Evolutionary conservation across 331 rosid species (phyloP).

Genomic region (Quercus tomentella): DNA sequence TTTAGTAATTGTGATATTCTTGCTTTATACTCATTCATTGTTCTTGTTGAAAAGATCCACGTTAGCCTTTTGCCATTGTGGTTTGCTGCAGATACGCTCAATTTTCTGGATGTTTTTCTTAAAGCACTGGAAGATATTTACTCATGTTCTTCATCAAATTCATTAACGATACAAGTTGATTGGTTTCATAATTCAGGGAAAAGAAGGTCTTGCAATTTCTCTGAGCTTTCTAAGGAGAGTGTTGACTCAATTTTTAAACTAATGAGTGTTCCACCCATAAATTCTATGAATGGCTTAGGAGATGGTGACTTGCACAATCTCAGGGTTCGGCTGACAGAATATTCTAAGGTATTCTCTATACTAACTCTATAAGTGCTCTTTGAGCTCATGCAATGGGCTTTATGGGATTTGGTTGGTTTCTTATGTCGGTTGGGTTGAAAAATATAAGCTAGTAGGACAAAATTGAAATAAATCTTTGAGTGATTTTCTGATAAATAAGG

Average conservation of each 20-base stretch:
- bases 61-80: slow-evolving; percentile 70
- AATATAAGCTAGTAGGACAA: neutral
- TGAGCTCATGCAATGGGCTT: neutral
- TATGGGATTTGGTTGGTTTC: slow-evolving; percentile 8
- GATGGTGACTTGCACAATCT: slow-evolving; percentile 40
- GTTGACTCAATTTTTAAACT: slow-evolving; percentile 55
- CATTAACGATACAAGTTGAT: slow-evolving; percentile 30
- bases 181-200: slow-evolving; percentile 51
- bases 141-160: slow-evolving; percentile 24
- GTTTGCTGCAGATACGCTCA: slow-evolving; percentile 65
- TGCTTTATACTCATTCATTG: neutral
- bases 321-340: slow-evolving; percentile 65
- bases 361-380: neutral
- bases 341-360: slow-evolving; percentile 49
- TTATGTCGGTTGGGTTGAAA: slow-evolving; percentile 11
- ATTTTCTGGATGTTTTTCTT: slow-evolving; percentile 17
- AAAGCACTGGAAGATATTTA: slow-evolving; percentile 20
- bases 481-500: neutral
- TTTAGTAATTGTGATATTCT: neutral
- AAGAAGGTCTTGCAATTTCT: slow-evolving; percentile 51
- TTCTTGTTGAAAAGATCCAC: slow-evolving; percentile 45
- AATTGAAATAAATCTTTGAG: neutral
- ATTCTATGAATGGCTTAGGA: slow-evolving; percentile 31
- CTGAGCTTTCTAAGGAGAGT: slow-evolving; percentile 60
- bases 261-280: slow-evolving; percentile 27